Evolutionary conservation across 1,284 basidiomycete genomes (phyloP).

Genomic region (Ceratobasidium sp.): DNA sequence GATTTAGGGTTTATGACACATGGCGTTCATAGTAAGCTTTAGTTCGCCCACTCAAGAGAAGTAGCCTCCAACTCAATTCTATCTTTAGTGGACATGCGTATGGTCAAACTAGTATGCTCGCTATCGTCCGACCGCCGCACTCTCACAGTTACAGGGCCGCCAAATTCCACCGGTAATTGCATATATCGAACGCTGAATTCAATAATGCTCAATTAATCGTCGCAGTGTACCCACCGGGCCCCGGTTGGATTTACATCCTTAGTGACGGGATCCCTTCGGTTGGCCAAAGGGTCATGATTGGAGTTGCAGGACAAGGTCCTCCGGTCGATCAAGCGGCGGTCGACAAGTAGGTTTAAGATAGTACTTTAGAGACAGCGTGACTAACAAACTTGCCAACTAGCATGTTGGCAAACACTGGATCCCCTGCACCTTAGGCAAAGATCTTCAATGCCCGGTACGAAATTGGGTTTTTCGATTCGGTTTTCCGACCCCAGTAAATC

Average conservation of each 20-base stretch:
- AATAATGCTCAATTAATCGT: conserved; percentile 54
- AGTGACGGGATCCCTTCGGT: conserved; percentile 66
- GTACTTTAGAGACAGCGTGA: no score
- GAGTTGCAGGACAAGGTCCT: conserved; percentile 57
- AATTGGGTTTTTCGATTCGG: no score
- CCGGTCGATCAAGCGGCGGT: conserved; percentile 43
- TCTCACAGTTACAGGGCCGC: conserved; percentile 48
- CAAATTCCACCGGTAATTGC: conserved; percentile 63
- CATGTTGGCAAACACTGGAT: no score
- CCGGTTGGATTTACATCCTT: conserved; percentile 60
- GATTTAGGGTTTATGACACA: conserved; percentile 91
- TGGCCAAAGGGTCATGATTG: conserved; percentile 65
- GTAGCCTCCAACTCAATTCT: background rate
- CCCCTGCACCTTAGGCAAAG: no score
- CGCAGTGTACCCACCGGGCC: conserved; percentile 59
- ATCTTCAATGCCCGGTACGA: no score
- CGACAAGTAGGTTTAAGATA: no score
- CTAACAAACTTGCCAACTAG: no score
- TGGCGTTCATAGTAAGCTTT: conserved; percentile 56
- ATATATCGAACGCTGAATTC: conserved; percentile 85
- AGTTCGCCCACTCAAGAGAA: background rate
- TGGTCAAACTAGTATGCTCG: conserved; percentile 71
- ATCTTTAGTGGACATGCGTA: conserved; percentile 70
- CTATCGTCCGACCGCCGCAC: conserved; percentile 55
- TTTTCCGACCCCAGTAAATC: no score